A percentile compares a stretch with the other conserved stretches of the same genome.
Evolutionary conservation across 192 early-diverging fungal genomes (phyloP).

Genomic region (Umbelopsis isabellina): DNA sequence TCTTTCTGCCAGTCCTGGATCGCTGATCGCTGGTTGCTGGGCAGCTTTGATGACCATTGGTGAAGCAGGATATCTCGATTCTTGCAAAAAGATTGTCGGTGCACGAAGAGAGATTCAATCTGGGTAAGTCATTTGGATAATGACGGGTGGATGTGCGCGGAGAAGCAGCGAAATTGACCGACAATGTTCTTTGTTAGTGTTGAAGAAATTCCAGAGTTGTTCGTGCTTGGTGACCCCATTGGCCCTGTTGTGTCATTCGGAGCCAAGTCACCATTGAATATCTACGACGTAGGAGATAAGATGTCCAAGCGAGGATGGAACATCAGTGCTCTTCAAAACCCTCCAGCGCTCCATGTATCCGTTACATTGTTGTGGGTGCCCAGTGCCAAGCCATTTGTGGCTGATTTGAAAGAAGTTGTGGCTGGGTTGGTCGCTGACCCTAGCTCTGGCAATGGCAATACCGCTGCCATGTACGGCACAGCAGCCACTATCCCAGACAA

Average conservation of each 20-base stretch:
- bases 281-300: constrained; percentile 84
- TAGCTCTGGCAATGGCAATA: constrained; percentile 65
- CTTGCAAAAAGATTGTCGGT: constrained; percentile 79
- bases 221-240: constrained; percentile 83
- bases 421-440: constrained; percentile 68
- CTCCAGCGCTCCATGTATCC: constrained; percentile 87
- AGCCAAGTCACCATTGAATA: constrained; percentile 68
- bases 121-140: constrained; percentile 50
- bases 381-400: constrained; percentile 70
- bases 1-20: constrained; percentile 65
- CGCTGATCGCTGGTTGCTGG: constrained; percentile 97
- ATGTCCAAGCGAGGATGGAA: constrained; percentile 85
- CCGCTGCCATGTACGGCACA: constrained; percentile 92
- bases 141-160: background rate
- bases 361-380: constrained; percentile 82
- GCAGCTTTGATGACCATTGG: constrained; percentile 90
- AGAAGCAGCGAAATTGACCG: background rate
- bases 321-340: constrained; percentile 87
- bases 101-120: constrained; percentile 69
- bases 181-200: constrained; percentile 41
- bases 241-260: constrained; percentile 77
- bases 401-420: constrained; percentile 81
- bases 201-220: constrained; percentile 62
- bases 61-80: constrained; percentile 81
- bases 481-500: constrained; percentile 87